phyloP scores from a whole-genome alignment of 2,329 filamentous ascomycete species.

The Fusarium devonianum region DNA sequence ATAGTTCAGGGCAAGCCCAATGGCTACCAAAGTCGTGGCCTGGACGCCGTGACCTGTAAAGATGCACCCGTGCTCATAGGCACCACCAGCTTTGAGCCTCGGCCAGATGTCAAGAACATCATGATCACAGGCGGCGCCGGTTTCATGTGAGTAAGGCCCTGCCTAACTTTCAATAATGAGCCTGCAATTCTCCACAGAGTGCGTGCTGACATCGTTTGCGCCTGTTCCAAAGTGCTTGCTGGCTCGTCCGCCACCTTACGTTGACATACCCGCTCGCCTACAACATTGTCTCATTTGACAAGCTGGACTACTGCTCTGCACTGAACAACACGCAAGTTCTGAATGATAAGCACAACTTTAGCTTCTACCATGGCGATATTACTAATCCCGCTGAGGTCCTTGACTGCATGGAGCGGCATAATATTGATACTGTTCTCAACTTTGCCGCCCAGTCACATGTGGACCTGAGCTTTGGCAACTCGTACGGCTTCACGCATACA shows the following conservation, averaged over 20 bases:
- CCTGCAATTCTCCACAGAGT: slow-evolving; percentile 10
- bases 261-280: slow-evolving; percentile 77
- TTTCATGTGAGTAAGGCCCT: slow-evolving; percentile 72
- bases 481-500: slow-evolving; percentile 80
- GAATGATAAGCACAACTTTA: slow-evolving; percentile 73
- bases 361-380: slow-evolving; percentile 81
- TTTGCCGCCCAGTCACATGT: slow-evolving; percentile 89
- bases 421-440: slow-evolving; percentile 82
- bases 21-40: slow-evolving; percentile 52
- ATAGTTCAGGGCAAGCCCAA: slow-evolving; percentile 22
- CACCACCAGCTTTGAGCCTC: slow-evolving; percentile 73
- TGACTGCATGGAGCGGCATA: slow-evolving; percentile 72
- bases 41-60: slow-evolving; percentile 72
- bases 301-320: slow-evolving; percentile 82
- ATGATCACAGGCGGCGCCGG: slow-evolving; percentile 85
- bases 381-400: slow-evolving; percentile 74
- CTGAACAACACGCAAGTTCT: slow-evolving; percentile 79
- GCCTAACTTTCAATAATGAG: slow-evolving; percentile 3
- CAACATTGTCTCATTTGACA: slow-evolving; percentile 84
- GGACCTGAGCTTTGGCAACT: slow-evolving; percentile 82
- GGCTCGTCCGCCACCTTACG: slow-evolving; percentile 80
- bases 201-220: slow-evolving; percentile 28
- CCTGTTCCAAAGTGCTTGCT: slow-evolving; percentile 68
- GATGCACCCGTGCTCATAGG: slow-evolving; percentile 74
- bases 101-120: slow-evolving; percentile 76